phyloP scores from a whole-genome alignment of 371 early-diverging fungal genomes.

The Smittium culicis region DNA sequence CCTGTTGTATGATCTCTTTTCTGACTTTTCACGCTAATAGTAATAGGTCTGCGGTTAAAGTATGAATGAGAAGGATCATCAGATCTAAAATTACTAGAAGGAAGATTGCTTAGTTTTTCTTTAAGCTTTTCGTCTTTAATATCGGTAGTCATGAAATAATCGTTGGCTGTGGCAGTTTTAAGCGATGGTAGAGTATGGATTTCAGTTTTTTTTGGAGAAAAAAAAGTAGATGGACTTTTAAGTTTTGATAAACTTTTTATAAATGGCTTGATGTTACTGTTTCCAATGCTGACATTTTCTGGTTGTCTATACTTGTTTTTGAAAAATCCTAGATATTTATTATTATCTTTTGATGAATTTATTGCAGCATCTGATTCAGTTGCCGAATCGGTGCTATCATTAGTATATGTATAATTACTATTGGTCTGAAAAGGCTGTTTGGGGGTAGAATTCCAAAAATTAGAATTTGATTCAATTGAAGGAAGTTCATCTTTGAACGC shows the following conservation, averaged over 20 bases:
- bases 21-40: neutral
- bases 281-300: neutral
- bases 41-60: neutral
- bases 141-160: neutral
- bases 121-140: neutral
- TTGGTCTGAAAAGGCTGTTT: neutral
- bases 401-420: neutral
- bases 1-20: neutral
- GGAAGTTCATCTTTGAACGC: neutral
- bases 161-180: neutral
- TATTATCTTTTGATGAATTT: neutral
- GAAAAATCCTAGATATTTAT: neutral
- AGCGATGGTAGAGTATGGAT: neutral
- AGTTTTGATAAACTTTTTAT: neutral
- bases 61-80: neutral
- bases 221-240: neutral
- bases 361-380: neutral
- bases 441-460: neutral
- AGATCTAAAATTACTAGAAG: neutral
- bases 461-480: neutral
- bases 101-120: neutral
- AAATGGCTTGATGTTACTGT: neutral
- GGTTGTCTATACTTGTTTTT: neutral
- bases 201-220: neutral
- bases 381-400: neutral